Conservation (phyloP, 371 early-diverging fungal genomes). For the Actinomucor elegans region DNA sequence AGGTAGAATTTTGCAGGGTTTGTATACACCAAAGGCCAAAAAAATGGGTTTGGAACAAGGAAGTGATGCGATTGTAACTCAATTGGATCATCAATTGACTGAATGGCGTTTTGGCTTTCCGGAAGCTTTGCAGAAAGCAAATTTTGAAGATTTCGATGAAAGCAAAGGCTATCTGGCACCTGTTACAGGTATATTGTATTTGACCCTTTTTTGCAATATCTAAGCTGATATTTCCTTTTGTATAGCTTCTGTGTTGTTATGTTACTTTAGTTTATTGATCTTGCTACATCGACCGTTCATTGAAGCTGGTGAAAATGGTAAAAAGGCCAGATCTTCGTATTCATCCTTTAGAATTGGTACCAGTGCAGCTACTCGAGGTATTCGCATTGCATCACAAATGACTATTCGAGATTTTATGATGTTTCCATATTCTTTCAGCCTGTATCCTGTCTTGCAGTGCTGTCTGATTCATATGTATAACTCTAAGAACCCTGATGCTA, state of each 20-base stretch:
- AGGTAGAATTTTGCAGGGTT: constrained; percentile 41
- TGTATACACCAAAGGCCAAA: constrained; percentile 48
- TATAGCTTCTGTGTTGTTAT: constrained; percentile 37
- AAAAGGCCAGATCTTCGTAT: constrained; percentile 28
- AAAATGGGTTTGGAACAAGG: constrained; percentile 36
- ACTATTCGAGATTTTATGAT: constrained; percentile 38
- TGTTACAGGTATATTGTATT: constrained; percentile 35
- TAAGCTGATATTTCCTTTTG: not conserved
- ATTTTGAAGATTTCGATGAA: constrained; percentile 41
- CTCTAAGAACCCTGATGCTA: constrained; percentile 34
- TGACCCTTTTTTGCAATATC: not conserved
- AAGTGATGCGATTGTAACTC: constrained; percentile 44
- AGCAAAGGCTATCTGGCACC: constrained; percentile 35
- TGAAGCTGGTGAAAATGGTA: constrained; percentile 22
- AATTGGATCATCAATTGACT: constrained; percentile 42
- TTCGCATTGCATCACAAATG: constrained; percentile 39
- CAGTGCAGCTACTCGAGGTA: constrained; percentile 44
- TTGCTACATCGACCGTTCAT: constrained; percentile 52
- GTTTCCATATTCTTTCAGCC: constrained; percentile 47
- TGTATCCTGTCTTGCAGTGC: constrained; percentile 46
- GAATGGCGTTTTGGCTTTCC: constrained; percentile 48
- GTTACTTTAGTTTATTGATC: constrained; percentile 42
- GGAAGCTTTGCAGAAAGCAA: constrained; percentile 29
- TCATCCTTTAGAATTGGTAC: constrained; percentile 48
- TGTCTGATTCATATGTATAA: constrained; percentile 50